phyloP scores from a whole-genome alignment of 129 eudicot genomes.

The Flaveria linearis region DNA sequence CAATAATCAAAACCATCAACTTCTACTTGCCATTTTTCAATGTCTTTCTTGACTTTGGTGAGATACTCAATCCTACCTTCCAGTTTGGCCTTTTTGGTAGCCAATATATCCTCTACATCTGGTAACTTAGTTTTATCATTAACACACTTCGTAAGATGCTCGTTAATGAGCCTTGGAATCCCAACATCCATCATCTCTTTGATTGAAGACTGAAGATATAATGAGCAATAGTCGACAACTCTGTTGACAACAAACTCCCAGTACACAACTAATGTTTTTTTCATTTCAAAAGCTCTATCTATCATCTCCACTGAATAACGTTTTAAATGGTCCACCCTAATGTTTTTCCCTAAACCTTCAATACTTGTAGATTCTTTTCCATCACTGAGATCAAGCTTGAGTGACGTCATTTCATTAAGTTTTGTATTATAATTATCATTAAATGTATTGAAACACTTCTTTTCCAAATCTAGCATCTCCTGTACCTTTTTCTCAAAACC shows the following conservation, averaged over 20 bases:
- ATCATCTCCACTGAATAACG: neutral
- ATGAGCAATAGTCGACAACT: neutral
- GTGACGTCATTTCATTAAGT: neutral
- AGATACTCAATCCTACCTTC: neutral
- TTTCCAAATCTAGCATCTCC: neutral
- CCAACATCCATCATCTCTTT: neutral
- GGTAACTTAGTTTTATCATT: constrained; percentile 7
- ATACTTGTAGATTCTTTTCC: neutral
- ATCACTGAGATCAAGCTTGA: neutral
- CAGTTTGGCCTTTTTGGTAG: neutral
- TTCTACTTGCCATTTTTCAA: neutral
- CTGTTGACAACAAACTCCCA: constrained; percentile 17
- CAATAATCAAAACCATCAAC: neutral
- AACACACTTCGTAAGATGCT: no score
- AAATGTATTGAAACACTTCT: neutral
- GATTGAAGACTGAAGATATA: neutral
- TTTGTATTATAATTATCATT: neutral
- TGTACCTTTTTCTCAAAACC: neutral
- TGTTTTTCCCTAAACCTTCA: constrained; percentile 7
- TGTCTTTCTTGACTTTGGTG: neutral
- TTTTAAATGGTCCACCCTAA: neutral
- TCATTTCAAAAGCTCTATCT: neutral
- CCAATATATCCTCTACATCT: neutral
- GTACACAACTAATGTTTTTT: neutral
- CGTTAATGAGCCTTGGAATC: neutral